Base-by-base conservation (phyloP, 306 rosid species). In the Mimosa pudica region DNA sequence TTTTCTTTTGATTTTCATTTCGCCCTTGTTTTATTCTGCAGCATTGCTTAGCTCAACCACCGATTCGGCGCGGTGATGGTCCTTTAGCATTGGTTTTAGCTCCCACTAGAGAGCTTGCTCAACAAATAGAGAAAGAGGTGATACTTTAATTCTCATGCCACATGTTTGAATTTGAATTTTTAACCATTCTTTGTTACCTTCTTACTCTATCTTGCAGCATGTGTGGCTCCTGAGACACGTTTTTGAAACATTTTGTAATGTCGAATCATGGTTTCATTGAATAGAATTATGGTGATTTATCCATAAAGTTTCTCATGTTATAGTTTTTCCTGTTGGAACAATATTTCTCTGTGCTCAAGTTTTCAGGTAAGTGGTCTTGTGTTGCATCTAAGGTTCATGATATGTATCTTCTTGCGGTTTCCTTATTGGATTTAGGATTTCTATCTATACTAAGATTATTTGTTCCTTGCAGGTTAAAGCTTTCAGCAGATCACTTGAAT, bases 31-130 rank as follows among this genome's bases (percentile, higher is more conserved):
- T 44, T 66, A 58, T 81, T 64, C 70, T 57, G 78, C 80, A 92
- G 97, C 97, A 90, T 84, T 92, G 97, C 85, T 83, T 92, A 87
- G 93, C 88, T 75, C 97, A 90, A 82, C 49, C 92, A 82, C 87
- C 92, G 9, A 75, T 89, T 79, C 83, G 84, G 57, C 91, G 96
- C 1, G 92, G 92, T 75, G 94, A 90, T 86, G 96, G 97, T 69
- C 94, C 97, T 70, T 46, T 92, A 71, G 97, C 92, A 70, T 82
- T 92, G 86, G 94, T 92, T 66, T 71, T 92, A 84, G 97, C 97
- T 76, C 97, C 97, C 58, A 92, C 97, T 46, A 92, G 97, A 78
- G 97, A 92, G 88, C 97, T 92, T 48, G 97, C 97, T 54, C 97
- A 92, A 74, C 97, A 92, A 86, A 92, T 92, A 77, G 97, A 92